Conservation (phyloP, 495 filamentous ascomycete species). For the Neurospora sp. region DNA sequence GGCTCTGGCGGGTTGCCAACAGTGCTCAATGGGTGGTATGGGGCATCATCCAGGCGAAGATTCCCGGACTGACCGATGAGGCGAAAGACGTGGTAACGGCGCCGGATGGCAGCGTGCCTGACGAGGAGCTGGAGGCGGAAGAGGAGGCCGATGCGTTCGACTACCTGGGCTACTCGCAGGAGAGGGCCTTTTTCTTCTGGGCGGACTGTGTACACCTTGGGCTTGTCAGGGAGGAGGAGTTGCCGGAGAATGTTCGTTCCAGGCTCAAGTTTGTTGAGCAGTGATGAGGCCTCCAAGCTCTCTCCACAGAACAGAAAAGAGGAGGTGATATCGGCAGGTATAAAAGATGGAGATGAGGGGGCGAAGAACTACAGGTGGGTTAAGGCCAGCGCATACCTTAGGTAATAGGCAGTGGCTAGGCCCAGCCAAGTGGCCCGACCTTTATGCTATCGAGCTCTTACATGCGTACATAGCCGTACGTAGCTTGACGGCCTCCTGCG, state of each 20-base stretch:
- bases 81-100: slow-evolving; percentile 6
- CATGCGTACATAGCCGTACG: background rate
- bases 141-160: slow-evolving; percentile 59
- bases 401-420: background rate
- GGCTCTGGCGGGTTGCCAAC: slow-evolving; percentile 77
- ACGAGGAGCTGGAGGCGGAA: slow-evolving; percentile 35
- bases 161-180: slow-evolving; percentile 83
- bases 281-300: background rate
- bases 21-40: slow-evolving; percentile 90
- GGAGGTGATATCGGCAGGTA: background rate
- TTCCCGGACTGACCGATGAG: slow-evolving; percentile 42
- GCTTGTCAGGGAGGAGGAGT: slow-evolving; percentile 57
- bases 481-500: background rate
- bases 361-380: background rate
- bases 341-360: background rate
- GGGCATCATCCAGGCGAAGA: slow-evolving; percentile 91
- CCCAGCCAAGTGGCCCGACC: background rate
- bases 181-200: slow-evolving; percentile 87
- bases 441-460: background rate
- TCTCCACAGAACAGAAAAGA: background rate
- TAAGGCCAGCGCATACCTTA: background rate
- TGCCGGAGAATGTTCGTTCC: slow-evolving; percentile 51
- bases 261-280: slow-evolving; percentile 47
- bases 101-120: slow-evolving; percentile 1
- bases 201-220: slow-evolving; percentile 71